These are phyloP conservation scores for Taphrina pruni DNA, from an alignment of 1,139 yeast genomes.

Conservation along the genomic window DNA sequence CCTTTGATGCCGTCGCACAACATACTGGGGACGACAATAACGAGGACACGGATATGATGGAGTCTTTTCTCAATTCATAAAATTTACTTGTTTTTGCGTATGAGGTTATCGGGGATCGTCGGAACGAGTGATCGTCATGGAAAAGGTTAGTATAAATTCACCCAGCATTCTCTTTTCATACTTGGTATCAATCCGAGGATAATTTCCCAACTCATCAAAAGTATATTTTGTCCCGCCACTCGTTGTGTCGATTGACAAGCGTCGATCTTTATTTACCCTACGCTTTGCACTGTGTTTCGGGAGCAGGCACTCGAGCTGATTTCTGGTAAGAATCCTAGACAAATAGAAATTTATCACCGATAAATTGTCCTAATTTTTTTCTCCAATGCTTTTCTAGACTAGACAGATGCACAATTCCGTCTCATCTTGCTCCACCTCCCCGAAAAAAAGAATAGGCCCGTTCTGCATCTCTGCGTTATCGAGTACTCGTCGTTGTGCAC, in stretches of 20 bases:
- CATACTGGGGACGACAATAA: not conserved
- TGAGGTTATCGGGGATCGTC: not conserved
- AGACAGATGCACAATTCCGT: no score
- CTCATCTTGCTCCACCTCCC: no score
- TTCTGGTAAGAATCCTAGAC: not conserved
- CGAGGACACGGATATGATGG: slow-evolving; percentile 34
- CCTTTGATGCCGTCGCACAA: slow-evolving; percentile 2
- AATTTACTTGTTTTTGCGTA: not conserved
- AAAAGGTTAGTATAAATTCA: not conserved
- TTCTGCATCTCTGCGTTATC: no score
- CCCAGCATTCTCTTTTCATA: not conserved
- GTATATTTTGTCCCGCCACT: no score
- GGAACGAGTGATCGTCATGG: no score
- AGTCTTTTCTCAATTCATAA: slow-evolving; percentile 21
- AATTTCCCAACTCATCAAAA: no score
- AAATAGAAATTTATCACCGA: not conserved
- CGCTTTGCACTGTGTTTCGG: not conserved
- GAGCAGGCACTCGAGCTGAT: not conserved
- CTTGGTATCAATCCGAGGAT: no score
- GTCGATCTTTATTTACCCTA: slow-evolving; percentile 3
- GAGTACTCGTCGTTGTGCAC: no score
- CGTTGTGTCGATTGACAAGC: not conserved
- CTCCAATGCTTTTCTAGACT: no score
- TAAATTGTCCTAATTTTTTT: no score
- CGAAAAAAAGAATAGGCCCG: no score